Conservation (phyloP, 371 early-diverging fungal species). For the Coemansia sp. region DNA sequence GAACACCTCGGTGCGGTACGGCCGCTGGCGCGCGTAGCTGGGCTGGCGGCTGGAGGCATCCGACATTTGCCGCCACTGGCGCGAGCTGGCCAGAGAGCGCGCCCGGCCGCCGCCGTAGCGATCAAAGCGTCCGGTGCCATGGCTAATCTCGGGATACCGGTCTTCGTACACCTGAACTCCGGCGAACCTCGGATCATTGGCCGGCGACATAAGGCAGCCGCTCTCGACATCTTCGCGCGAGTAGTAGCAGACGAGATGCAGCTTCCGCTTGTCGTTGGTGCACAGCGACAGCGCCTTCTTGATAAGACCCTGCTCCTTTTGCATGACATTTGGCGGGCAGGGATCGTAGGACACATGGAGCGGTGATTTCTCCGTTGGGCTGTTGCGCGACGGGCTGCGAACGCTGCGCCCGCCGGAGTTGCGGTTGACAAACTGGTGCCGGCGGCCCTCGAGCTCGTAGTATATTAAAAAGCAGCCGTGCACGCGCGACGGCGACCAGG, state of each 20-base stretch:
- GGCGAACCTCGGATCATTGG: constrained; percentile 49
- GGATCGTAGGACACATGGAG: constrained; percentile 51
- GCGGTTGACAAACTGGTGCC: constrained; percentile 46
- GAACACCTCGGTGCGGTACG: constrained; percentile 33
- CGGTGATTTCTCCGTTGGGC: constrained; percentile 9
- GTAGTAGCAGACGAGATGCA: constrained; percentile 85
- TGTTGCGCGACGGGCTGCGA: constrained; percentile 21
- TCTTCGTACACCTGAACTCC: constrained; percentile 54
- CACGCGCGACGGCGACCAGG: constrained; percentile 83
- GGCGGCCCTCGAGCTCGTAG: constrained; percentile 64
- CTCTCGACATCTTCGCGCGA: constrained; percentile 68
- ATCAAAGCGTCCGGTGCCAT: constrained; percentile 30
- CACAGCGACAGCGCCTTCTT: constrained; percentile 84
- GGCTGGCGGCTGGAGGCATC: not conserved
- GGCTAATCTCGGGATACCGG: constrained; percentile 53
- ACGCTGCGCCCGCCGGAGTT: constrained; percentile 14
- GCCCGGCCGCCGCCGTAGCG: constrained; percentile 32
- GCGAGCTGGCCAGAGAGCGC: constrained; percentile 13
- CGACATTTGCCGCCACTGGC: constrained; percentile 18
- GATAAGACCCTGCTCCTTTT: constrained; percentile 74
- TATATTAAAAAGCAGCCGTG: constrained; percentile 77
- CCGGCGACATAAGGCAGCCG: constrained; percentile 49
- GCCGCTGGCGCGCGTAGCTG: constrained; percentile 3
- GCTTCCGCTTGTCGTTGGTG: constrained; percentile 70
- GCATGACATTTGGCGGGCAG: constrained; percentile 60